These are phyloP conservation scores for Picea glauca DNA, from an alignment of 75 land plant genomes.

Conservation along the genomic window DNA sequence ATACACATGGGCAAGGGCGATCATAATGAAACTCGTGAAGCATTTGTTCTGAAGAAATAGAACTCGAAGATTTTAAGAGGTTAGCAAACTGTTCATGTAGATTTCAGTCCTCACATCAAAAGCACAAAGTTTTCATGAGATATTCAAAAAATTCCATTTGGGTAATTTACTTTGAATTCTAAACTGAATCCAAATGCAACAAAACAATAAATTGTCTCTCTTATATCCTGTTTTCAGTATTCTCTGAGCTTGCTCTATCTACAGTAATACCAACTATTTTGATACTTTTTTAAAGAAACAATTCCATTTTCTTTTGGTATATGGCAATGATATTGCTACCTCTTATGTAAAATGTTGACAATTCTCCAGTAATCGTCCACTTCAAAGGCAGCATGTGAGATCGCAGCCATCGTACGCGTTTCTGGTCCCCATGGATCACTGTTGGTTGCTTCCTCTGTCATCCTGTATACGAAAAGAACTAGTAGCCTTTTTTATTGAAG, in stretches of 20 bases:
- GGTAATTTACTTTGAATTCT: background rate
- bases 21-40: too few species aligned
- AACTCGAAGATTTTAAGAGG: background rate
- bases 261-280: too few species aligned
- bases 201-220: background rate
- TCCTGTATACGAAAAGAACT: constrained; percentile 16
- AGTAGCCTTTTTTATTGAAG: background rate
- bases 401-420: constrained; percentile 53
- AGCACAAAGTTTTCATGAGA: background rate
- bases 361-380: too few species aligned
- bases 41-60: too few species aligned
- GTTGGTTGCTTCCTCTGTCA: constrained; percentile 86
- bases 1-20: too few species aligned
- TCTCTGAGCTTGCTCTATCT: background rate
- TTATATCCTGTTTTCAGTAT: too few species aligned
- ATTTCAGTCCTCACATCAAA: background rate
- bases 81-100: background rate
- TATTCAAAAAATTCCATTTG: background rate
- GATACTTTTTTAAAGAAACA: background rate
- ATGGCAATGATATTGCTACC: constrained; percentile 25
- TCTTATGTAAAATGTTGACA: too few species aligned
- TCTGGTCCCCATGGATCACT: constrained; percentile 72
- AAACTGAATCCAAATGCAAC: background rate
- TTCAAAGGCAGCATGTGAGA: constrained; percentile 44
- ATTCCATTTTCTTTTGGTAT: background rate